These are phyloP conservation scores for Myxozyma kluyveri DNA, from an alignment of 805 yeast genomes.

Conservation along the genomic window DNA sequence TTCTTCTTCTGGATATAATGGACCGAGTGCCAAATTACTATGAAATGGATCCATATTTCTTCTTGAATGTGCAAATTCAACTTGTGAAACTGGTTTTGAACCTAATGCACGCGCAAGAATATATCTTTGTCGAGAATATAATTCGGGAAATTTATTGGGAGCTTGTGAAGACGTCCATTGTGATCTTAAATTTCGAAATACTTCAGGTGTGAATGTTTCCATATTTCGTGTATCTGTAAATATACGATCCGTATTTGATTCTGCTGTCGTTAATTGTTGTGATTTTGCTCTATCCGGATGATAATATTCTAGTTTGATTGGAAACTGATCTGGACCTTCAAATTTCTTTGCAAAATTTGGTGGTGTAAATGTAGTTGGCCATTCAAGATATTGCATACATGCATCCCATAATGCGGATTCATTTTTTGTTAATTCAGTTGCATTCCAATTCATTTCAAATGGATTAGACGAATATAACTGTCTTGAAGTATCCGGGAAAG, in stretches of 20 bases:
- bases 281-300: not conserved
- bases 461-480: constrained; percentile 6
- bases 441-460: not conserved
- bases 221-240: no score
- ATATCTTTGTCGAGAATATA: no score
- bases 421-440: not conserved
- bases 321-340: not conserved
- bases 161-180: no score
- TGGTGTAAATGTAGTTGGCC: constrained; percentile 5
- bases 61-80: no score
- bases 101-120: constrained; percentile 7
- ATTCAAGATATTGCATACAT: constrained; percentile 7
- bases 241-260: no score
- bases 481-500: not conserved
- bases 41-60: no score
- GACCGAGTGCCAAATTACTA: no score
- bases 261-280: no score
- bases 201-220: no score
- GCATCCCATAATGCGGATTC: constrained; percentile 13
- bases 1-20: no score
- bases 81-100: not conserved
- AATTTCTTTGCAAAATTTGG: not conserved
- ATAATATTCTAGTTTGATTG: not conserved
- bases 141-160: no score
- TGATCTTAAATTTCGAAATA: no score